Evolutionary conservation across 352 stramenopile species (phyloP).

Genomic region (Globisporangium sylvaticum): DNA sequence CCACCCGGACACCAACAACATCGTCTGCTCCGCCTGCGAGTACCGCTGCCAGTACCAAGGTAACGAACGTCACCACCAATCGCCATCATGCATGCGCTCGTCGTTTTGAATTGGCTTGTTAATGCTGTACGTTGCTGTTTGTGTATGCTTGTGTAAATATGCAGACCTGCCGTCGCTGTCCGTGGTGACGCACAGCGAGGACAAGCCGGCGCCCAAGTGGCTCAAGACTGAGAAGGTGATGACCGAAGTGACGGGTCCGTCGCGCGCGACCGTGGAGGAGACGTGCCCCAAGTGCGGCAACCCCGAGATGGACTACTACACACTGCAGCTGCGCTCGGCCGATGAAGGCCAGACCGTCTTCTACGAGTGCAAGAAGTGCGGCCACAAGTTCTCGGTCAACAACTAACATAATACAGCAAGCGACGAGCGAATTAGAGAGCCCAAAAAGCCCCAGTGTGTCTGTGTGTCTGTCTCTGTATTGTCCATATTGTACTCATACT

Average conservation of each 20-base stretch:
- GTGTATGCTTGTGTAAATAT: too few species aligned
- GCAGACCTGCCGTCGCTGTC: constrained; percentile 77
- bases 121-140: constrained; percentile 4
- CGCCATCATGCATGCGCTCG: background rate
- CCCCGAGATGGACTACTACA: constrained; percentile 98
- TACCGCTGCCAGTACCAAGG: constrained; percentile 84
- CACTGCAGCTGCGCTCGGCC: constrained; percentile 97
- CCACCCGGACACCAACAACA: constrained; percentile 84
- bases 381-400: constrained; percentile 88
- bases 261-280: constrained; percentile 96
- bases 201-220: constrained; percentile 81
- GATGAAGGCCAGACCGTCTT: constrained; percentile 99
- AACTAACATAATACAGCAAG: constrained; percentile 43
- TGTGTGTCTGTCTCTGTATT: background rate
- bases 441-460: background rate
- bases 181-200: constrained; percentile 69
- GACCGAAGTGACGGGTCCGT: constrained; percentile 82
- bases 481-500: constrained; percentile 2
- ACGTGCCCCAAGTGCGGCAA: constrained; percentile 97
- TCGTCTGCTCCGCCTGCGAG: constrained; percentile 82
- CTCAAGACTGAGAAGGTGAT: constrained; percentile 64
- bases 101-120: background rate
- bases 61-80: constrained; percentile 17
- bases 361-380: constrained; percentile 99
- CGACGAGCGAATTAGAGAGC: background rate